These are phyloP conservation scores for maize (Zea mays) DNA, from an alignment of 176 grass and related monocot genomes.

Conservation along the genomic window DNA sequence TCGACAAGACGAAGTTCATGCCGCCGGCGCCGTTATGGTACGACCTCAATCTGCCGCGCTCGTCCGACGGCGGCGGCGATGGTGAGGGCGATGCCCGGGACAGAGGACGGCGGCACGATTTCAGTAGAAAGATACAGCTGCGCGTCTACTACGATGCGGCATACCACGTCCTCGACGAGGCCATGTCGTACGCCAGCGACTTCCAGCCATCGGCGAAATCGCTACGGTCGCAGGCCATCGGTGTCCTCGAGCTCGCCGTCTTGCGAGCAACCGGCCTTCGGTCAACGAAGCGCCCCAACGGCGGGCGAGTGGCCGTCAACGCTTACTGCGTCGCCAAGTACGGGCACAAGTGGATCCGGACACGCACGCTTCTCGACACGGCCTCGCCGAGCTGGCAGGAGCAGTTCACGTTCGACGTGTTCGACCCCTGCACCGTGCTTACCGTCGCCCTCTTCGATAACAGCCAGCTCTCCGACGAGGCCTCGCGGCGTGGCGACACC, in stretches of 20 bases:
- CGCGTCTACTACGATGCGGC: slow-evolving; percentile 39
- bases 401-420: slow-evolving; percentile 51
- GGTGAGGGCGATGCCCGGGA: background rate
- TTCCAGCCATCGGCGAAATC: slow-evolving; percentile 34
- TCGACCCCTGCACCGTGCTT: slow-evolving; percentile 51
- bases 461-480: slow-evolving; percentile 9
- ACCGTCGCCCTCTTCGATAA: slow-evolving; percentile 53
- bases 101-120: slow-evolving; percentile 1
- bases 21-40: slow-evolving; percentile 15
- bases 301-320: slow-evolving; percentile 30
- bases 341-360: slow-evolving; percentile 72
- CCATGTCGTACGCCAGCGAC: slow-evolving; percentile 28
- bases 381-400: slow-evolving; percentile 38
- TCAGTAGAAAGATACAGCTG: slow-evolving; percentile 45
- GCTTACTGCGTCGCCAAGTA: slow-evolving; percentile 80
- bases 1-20: background rate
- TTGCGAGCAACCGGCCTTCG: background rate
- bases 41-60: slow-evolving; percentile 20
- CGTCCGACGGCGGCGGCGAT: no score
- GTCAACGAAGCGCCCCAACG: background rate
- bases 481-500: background rate
- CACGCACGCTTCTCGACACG: slow-evolving; percentile 35
- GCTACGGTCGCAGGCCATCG: background rate
- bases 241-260: slow-evolving; percentile 24
- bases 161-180: slow-evolving; percentile 51